phyloP scores from a whole-genome alignment of 768 basidiomycete genomes.

The Tylopilus felleus region DNA sequence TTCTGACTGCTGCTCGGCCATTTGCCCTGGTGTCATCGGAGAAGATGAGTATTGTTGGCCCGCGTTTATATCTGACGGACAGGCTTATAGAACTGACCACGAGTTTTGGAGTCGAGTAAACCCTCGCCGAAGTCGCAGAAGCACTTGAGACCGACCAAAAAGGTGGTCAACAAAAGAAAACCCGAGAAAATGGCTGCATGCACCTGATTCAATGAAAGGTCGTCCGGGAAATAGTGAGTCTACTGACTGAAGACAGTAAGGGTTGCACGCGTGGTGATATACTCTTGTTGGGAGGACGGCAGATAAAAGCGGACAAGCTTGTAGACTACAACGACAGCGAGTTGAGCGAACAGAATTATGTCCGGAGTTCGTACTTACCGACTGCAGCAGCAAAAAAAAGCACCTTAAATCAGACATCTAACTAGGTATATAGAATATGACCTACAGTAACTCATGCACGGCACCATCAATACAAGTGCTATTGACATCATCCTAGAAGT shows the following conservation, averaged over 20 bases:
- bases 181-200: constrained; percentile 69
- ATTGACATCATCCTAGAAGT: constrained; percentile 58
- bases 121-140: constrained; percentile 82
- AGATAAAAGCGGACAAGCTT: constrained; percentile 83
- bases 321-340: constrained; percentile 52
- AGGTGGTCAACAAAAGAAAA: constrained; percentile 68
- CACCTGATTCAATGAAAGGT: neutral
- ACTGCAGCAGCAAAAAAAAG: constrained; percentile 18
- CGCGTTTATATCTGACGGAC: constrained; percentile 46
- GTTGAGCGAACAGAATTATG: neutral
- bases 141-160: constrained; percentile 73
- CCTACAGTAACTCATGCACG: constrained; percentile 75
- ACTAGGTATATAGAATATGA: constrained; percentile 1
- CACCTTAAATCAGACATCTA: constrained; percentile 1
- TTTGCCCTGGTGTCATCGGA: constrained; percentile 40
- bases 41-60: constrained; percentile 45
- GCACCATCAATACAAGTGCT: constrained; percentile 71
- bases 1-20: constrained; percentile 44
- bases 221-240: neutral
- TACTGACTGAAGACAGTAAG: constrained; percentile 76
- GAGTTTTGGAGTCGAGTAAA: constrained; percentile 66
- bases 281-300: constrained; percentile 50
- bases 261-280: constrained; percentile 73
- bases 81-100: constrained; percentile 55
- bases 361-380: constrained; percentile 16